Evolutionary conservation across 1,139 yeast genomes (phyloP).

Genomic region (Geotrichum carabidarum): DNA sequence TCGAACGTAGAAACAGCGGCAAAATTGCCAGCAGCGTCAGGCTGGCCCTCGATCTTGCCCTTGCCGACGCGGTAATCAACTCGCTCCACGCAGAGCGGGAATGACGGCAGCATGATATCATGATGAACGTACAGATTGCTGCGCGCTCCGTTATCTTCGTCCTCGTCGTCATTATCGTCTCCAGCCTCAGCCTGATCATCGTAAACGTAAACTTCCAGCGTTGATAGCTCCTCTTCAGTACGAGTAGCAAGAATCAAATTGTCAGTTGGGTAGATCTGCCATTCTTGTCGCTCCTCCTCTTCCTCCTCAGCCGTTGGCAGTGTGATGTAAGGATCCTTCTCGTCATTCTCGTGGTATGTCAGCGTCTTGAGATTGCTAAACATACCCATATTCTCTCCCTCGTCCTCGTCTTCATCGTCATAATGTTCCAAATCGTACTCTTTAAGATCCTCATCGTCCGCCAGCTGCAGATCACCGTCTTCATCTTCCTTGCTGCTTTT

Average conservation of each 20-base stretch:
- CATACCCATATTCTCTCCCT: conserved; percentile 41
- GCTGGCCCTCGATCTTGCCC: conserved; percentile 26
- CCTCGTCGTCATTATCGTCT: conserved; percentile 59
- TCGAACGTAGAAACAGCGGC: conserved; percentile 97
- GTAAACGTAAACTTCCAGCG: conserved; percentile 86
- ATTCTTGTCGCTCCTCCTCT: conserved; percentile 72
- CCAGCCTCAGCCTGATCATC: conserved; percentile 65
- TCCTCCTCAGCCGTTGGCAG: conserved; percentile 57
- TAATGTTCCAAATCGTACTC: conserved; percentile 83
- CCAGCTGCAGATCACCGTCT: conserved; percentile 27
- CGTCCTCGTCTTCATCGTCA: conserved; percentile 69
- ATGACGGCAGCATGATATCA: conserved; percentile 93
- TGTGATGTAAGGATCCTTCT: conserved; percentile 69
- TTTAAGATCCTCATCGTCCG: conserved; percentile 72
- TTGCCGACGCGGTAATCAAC: conserved; percentile 53
- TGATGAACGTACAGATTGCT: conserved; percentile 86
- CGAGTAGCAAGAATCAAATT: conserved; percentile 85
- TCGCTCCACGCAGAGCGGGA: conserved; percentile 97
- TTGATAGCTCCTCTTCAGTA: conserved; percentile 93
- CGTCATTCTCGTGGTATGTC: conserved; percentile 54
- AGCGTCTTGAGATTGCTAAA: conserved; percentile 44
- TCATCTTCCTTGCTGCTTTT: conserved; percentile 29
- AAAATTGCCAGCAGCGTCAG: conserved; percentile 61
- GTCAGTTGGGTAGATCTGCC: conserved; percentile 85
- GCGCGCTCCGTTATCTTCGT: conserved; percentile 55